Base-by-base conservation (phyloP, 129 eudicot species). In the Smallanthus sonchifolius region DNA sequence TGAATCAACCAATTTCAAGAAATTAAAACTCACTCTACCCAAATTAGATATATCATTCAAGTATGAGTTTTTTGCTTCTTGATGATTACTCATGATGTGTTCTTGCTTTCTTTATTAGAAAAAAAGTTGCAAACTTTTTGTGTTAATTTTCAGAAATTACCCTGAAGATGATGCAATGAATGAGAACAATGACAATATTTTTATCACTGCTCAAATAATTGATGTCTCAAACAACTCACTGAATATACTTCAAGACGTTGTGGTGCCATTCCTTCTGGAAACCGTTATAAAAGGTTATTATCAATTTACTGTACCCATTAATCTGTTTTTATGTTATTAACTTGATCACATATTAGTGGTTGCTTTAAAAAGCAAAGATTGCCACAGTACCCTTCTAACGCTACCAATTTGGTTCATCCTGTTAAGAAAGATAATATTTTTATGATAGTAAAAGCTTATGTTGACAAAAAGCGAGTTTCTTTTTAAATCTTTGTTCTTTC, bases 251-350 rank as follows among this genome's bases (percentile, higher is more conserved):
- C 86, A 86, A 65, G 96, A 91, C 13, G 66, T 81, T 65, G 91
- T 94, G 76, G 80, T 81, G 20, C 97, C 98, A 0, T 78, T 80
- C 83, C 96, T 94, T 69, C 90, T 94, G 34, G 77, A 82, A 69
- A 78, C 88, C 24, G 89, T 88, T 11, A 80, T 94, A 80, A 94
- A 94, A 94, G 98, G 98, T 93, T 45, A 48, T 19, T 69, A 75
- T 61, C 34, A 73, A 43, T 45, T 13, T 65, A 2, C 24, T 14
- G 44, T 28, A 64, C 52, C 19, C 11, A 8, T 7, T 15, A 48
- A 48, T 48, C 42, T 47, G 43, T 15, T 48, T 66, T 8, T 40
- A 24, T 36, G 37, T 40, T 19, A 24, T 24, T 20, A 56, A 56
- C 0, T 20, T 56, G 24, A 17, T 51, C 28, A 51, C 9, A 51